Base-by-base conservation (phyloP, 208 protist species). In the Wallacemonas sp. region DNA sequence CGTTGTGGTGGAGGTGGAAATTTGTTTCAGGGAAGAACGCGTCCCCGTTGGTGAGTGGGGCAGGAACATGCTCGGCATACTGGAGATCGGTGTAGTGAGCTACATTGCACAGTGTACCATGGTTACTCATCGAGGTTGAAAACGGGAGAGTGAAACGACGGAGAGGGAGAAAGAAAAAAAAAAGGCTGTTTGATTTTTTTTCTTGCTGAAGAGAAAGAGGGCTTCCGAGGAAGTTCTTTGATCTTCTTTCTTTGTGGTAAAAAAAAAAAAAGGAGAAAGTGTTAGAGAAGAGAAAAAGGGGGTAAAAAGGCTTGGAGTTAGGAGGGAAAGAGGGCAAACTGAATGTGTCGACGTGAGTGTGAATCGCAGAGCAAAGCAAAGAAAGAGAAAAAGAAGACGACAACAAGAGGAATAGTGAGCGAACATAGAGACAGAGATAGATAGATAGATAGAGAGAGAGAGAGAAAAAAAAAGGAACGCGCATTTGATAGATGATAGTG, bases 71-170 rank as follows among this genome's bases (percentile, higher is more conserved):
- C 15, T 41, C 28, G 27, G 61, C 21, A 38, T 62, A 65, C 30
- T 70, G 72, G 2, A 45, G 62, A 54, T 42, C 46, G 54, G 72
- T 61, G 59, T 84, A 84, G 62, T 59, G 78, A 26, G 54, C 73
- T 53, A 69, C 78, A 33, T 80, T 75, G 69, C 78, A 80, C 15
- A 84, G 58, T 24, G 27, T 17, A 54, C 44, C 62, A 46, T 72
- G 61, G 62, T 66, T 47, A 70, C 71, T 70, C 75, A 81, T 77
- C 66, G 62, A 73, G 42, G 53, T 70, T 19, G 28, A 31, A 15
- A 26, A 41, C 51, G 59, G n/a, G 12, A 19, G 12, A 15, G 30
- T 1, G 55, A 45, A 24, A 27, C 21, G 14, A 21, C 21, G 33
- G 4, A 34, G 5, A 30, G 34, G 21, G n/a, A n/a, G 41, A 44